phyloP scores from a whole-genome alignment of 768 basidiomycete species.

The Psilocybe cubensis region DNA sequence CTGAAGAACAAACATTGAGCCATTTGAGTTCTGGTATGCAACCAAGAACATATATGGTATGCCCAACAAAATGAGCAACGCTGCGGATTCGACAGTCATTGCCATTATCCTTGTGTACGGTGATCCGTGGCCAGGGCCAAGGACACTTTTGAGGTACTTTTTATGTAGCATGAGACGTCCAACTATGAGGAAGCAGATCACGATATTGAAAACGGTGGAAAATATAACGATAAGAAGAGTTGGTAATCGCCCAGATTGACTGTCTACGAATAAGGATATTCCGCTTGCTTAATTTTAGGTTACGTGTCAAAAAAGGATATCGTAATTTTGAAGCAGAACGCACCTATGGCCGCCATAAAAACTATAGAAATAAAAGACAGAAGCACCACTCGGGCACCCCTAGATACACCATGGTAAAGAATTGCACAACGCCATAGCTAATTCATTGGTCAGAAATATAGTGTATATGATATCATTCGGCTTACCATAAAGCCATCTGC shows the following conservation, averaged over 20 bases:
- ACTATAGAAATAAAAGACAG: conserved; percentile 11
- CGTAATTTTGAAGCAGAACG: neutral
- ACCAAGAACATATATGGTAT: conserved; percentile 9
- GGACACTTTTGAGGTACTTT: conserved; percentile 8
- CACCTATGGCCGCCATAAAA: conserved; percentile 10
- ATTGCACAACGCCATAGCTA: conserved; percentile 19
- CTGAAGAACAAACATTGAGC: conserved; percentile 11
- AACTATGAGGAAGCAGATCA: conserved; percentile 10
- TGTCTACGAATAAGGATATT: conserved; percentile 6
- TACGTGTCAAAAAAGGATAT: neutral
- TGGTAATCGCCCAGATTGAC: neutral
- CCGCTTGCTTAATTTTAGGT: conserved; percentile 8
- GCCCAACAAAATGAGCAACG: conserved; percentile 14
- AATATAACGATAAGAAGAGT: conserved; percentile 14
- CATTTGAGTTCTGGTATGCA: conserved; percentile 2
- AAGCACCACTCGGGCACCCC: neutral
- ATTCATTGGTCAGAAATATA: neutral
- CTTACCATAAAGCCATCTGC: conserved; percentile 22
- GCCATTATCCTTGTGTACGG: conserved; percentile 15
- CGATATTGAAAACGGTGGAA: conserved; percentile 19
- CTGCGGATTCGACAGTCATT: conserved; percentile 19
- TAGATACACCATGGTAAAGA: conserved; percentile 12
- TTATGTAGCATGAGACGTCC: conserved; percentile 13
- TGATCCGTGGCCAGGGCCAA: conserved; percentile 10
- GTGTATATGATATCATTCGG: neutral